Evolutionary conservation across 148 eudicot species (phyloP).

Genomic region (Silene uniflora): DNA sequence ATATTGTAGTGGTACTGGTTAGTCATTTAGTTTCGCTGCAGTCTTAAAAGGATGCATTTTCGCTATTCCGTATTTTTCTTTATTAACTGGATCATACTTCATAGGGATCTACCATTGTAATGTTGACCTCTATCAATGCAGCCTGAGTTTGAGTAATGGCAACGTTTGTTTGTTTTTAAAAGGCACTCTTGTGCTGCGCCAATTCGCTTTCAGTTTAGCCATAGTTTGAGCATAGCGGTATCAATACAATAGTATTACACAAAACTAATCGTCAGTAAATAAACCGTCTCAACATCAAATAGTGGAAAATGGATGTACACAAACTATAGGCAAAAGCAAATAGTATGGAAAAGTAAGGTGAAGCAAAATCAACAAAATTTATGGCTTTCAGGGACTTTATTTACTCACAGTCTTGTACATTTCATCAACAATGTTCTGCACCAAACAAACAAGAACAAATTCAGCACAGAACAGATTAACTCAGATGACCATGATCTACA

Average conservation of each 20-base stretch:
- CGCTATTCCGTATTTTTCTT: neutral
- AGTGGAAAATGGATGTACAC: neutral
- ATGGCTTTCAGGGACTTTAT: slow-evolving; percentile 19
- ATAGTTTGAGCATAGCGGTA: neutral
- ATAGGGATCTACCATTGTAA: neutral
- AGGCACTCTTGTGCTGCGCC: no score
- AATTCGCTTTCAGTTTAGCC: no score
- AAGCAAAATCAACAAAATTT: neutral
- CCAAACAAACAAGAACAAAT: neutral
- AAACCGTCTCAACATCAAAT: no score
- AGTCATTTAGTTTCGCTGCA: neutral
- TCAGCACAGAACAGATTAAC: neutral
- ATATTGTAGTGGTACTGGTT: neutral
- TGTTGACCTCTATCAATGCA: no score
- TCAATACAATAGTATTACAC: neutral
- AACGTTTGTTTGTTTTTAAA: no score
- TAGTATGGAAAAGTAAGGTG: neutral
- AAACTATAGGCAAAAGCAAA: neutral
- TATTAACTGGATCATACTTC: neutral
- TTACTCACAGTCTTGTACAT: slow-evolving; percentile 53
- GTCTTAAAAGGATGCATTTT: neutral
- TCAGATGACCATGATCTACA: neutral
- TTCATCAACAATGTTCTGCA: slow-evolving; percentile 60
- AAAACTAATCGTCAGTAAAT: neutral
- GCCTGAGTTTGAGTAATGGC: no score